These are phyloP conservation scores for Fraxinus baroniana DNA, from an alignment of 305 asterid species.

Conservation along the genomic window DNA sequence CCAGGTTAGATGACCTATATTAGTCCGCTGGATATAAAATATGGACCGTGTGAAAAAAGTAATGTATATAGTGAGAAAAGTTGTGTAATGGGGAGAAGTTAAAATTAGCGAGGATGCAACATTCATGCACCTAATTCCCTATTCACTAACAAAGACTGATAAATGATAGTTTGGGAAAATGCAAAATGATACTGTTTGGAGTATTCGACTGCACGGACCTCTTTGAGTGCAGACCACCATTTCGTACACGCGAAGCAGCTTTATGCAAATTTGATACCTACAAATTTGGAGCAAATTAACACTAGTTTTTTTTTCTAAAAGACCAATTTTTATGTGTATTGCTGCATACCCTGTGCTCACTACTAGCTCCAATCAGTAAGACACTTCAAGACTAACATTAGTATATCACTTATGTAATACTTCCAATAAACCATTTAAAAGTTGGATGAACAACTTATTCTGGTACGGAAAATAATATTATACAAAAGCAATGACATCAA, in stretches of 20 bases:
- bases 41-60: neutral
- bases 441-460: neutral
- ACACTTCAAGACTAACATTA: neutral
- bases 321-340: neutral
- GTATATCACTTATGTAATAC: neutral
- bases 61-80: neutral
- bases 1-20: constrained; percentile 13
- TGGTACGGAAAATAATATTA: neutral
- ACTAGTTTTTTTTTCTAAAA: neutral
- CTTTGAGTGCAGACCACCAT: constrained; percentile 25
- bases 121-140: neutral
- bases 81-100: neutral
- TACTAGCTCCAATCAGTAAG: neutral
- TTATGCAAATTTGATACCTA: constrained; percentile 31
- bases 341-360: neutral
- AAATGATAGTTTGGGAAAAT: neutral
- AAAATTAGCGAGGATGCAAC: neutral
- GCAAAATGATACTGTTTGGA: neutral
- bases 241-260: constrained; percentile 22
- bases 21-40: neutral
- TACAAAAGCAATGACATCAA: neutral
- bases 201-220: constrained; percentile 26
- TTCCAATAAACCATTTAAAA: neutral
- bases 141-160: neutral
- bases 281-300: neutral